Evolutionary conservation across 495 filamentous ascomycete species (phyloP), one percentile per base, ranked within the genome.

Genomic region (Letharia lupina): DNA sequence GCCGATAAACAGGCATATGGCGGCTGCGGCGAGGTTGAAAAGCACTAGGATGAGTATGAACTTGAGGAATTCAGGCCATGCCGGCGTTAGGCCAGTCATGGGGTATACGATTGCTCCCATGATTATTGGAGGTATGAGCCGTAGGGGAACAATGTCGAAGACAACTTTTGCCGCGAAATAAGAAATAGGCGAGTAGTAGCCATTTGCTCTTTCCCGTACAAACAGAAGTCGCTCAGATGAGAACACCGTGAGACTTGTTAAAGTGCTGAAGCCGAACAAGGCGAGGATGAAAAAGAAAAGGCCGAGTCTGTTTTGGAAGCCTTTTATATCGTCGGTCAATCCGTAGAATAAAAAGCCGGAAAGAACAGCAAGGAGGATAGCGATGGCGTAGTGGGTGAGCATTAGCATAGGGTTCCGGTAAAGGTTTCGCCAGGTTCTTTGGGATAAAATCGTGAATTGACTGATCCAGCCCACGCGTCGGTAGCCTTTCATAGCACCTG

Each of bases 331-430:
- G 73, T 95, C 90, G 31, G 90, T 96, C 67, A 99, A 78, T 11
- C 95, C 94, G 68, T 96, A 99, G 81, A 97, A 99, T 33, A 99
- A 85, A 74, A 87, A 97, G 23, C 94, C 94, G 42, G 91, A 92
- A 61, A 99, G 86, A 37, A 96, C 93, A 23, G 93, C 94, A 16
- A 99, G 84, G 2, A 98, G 77, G 68, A 99, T 97, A 31, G 94
- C 90, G 69, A 97, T 98, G n/a, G 93, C 93, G 74, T 99, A 99
- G 78, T 99, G 94, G 0, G 95, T 96, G 59, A 99, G 83, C 94
- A 99, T 99, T 57, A 99, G 79, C 86, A 97, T 92, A 23, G 94
- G 94, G 75, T 99, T 97, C 48, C 94, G 87, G 77, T 99, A 97
- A 4, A 99, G 86, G 71, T 99, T 99, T 67, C 87, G 89, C 95